Conservation (phyloP, 345 rosid species). For the Citrus glauca region DNA sequence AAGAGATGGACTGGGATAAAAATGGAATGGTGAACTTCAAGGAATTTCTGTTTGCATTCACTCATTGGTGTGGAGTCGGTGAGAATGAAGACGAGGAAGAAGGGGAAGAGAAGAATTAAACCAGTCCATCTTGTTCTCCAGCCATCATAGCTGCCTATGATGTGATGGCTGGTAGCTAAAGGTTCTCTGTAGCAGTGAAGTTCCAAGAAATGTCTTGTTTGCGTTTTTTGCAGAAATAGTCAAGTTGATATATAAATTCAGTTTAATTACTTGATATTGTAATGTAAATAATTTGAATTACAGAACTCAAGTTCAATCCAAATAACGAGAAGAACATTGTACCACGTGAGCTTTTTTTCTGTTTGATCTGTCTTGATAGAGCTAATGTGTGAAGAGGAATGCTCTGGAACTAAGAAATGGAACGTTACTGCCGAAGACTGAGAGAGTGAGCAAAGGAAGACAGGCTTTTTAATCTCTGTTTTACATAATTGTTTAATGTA, state of each 20-base stretch:
- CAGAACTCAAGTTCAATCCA: background rate
- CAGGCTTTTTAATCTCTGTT: background rate
- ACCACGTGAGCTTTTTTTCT: background rate
- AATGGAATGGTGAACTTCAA: constrained; percentile 92
- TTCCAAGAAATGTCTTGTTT: background rate
- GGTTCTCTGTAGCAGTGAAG: background rate
- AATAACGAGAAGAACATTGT: background rate
- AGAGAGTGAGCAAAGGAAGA: background rate
- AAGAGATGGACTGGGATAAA: constrained; percentile 99
- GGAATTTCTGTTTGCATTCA: constrained; percentile 92
- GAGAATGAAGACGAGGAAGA: constrained; percentile 70
- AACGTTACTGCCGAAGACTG: background rate
- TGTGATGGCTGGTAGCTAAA: background rate
- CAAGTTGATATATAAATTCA: background rate
- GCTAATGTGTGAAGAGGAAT: too few species aligned
- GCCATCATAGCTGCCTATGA: background rate
- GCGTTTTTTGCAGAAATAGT: constrained; percentile 8
- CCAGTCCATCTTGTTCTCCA: background rate
- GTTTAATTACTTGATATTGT: background rate
- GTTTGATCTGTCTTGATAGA: too few species aligned
- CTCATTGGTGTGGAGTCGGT: constrained; percentile 82
- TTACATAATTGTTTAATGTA: background rate
- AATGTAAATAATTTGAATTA: constrained; percentile 17
- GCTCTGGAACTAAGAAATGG: background rate
- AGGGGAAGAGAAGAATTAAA: constrained; percentile 24